Percentiles rank a stretch among this genome's conserved stretches.
These are phyloP conservation scores for Tulasnella sp. DNA, from an alignment of 768 basidiomycete genomes.

Conservation along the genomic window DNA sequence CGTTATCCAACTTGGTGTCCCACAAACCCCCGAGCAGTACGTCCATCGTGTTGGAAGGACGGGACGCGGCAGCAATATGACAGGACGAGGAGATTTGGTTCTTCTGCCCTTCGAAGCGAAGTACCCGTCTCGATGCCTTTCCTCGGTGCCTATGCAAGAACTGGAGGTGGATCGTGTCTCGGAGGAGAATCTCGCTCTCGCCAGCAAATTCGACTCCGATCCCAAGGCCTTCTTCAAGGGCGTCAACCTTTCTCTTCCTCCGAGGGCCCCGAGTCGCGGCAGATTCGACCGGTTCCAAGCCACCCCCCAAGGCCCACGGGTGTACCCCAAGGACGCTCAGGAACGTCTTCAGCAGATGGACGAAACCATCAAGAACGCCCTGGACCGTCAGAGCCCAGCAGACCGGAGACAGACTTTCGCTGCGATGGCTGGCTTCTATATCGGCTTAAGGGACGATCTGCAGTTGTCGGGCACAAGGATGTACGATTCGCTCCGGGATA, in stretches of 20 bases:
- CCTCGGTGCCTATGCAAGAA: constrained; percentile 60
- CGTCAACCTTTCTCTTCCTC: background rate
- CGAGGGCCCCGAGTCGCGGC: too few relatives aligned
- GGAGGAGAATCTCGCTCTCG: constrained; percentile 41
- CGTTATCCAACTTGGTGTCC: constrained; percentile 85
- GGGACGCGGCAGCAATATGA: constrained; percentile 52
- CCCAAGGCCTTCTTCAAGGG: constrained; percentile 32
- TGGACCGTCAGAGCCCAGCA: background rate
- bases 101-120: constrained; percentile 70
- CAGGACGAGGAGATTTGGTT: constrained; percentile 70
- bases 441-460: background rate
- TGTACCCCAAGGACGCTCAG: background rate
- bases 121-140: constrained; percentile 56
- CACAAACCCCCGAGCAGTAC: constrained; percentile 60
- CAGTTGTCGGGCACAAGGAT: background rate
- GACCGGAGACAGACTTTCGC: background rate
- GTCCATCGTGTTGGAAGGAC: constrained; percentile 82
- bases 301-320: background rate
- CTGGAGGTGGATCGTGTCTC: constrained; percentile 44
- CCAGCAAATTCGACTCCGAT: constrained; percentile 42
- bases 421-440: constrained; percentile 1
- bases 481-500: background rate
- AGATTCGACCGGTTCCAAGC: too few relatives aligned
- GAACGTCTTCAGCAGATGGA: background rate
- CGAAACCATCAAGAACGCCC: background rate